Evolutionary conservation across 2,329 filamentous ascomycete species (phyloP).

Genomic region (Sporothrix humicola): DNA sequence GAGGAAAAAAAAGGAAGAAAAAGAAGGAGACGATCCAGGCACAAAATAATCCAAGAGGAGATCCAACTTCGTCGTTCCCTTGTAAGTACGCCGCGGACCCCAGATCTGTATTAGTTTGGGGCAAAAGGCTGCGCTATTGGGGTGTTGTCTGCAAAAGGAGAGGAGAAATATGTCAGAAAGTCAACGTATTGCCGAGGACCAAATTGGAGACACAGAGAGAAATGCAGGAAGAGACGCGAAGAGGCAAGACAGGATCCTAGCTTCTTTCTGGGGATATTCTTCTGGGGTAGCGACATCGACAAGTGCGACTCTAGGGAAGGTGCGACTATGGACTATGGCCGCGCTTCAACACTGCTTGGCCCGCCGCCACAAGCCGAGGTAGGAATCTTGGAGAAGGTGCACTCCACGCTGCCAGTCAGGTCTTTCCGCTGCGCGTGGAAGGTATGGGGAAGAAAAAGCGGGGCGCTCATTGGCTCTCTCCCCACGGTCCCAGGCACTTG

Average conservation of each 20-base stretch:
- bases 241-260: neutral
- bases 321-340: neutral
- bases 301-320: neutral
- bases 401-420: neutral
- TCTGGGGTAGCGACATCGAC: constrained; percentile 8
- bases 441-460: constrained; percentile 13
- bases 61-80: neutral
- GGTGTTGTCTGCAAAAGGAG: neutral
- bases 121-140: constrained; percentile 3
- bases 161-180: too few species aligned
- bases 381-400: neutral
- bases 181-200: constrained; percentile 27
- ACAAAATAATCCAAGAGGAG: constrained; percentile 19
- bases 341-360: neutral
- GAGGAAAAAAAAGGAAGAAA: neutral
- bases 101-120: constrained; percentile 16
- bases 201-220: neutral
- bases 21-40: neutral
- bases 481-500: neutral
- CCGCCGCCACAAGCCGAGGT: constrained; percentile 31
- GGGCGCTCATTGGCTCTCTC: neutral
- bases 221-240: neutral
- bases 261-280: neutral
- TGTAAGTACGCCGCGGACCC: neutral
- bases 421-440: neutral